phyloP scores from a whole-genome alignment of 495 filamentous ascomycete species.

The Hyaloscypha variabilis region DNA sequence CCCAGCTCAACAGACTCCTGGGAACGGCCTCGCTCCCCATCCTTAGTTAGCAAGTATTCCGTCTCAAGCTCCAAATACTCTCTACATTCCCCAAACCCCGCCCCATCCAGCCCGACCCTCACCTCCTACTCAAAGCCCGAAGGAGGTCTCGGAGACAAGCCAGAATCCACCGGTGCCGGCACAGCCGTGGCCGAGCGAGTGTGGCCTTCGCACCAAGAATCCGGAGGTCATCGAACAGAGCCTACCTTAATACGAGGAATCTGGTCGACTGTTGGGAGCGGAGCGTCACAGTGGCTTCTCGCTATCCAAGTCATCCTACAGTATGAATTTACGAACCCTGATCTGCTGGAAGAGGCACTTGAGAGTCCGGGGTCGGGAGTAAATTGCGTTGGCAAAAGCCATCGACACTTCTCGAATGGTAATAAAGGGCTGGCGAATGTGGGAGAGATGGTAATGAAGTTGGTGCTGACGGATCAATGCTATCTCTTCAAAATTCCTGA shows the following conservation, averaged over 20 bases:
- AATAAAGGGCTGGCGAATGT: conserved; percentile 19
- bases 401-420: conserved; percentile 7
- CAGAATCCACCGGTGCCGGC: background rate
- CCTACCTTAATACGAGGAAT: background rate
- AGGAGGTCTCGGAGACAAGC: background rate
- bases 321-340: conserved; percentile 20
- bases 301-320: conserved; percentile 14
- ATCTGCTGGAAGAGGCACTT: conserved; percentile 28
- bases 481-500: conserved; percentile 18
- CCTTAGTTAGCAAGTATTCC: background rate
- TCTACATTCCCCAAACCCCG: background rate
- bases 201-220: conserved; percentile 1
- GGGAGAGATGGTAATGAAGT: conserved; percentile 19
- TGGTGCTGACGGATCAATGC: conserved; percentile 18
- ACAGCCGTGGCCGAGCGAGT: background rate
- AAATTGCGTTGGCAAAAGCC: conserved; percentile 14
- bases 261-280: background rate
- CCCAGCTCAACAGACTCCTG: background rate
- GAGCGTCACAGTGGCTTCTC: background rate
- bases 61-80: background rate
- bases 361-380: conserved; percentile 20
- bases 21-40: background rate
- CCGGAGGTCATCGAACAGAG: background rate
- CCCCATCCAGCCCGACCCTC: background rate
- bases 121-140: background rate